Evolutionary conservation across 116 monocot genomes (phyloP).

Genomic region (Dioscorea cayenensis): DNA sequence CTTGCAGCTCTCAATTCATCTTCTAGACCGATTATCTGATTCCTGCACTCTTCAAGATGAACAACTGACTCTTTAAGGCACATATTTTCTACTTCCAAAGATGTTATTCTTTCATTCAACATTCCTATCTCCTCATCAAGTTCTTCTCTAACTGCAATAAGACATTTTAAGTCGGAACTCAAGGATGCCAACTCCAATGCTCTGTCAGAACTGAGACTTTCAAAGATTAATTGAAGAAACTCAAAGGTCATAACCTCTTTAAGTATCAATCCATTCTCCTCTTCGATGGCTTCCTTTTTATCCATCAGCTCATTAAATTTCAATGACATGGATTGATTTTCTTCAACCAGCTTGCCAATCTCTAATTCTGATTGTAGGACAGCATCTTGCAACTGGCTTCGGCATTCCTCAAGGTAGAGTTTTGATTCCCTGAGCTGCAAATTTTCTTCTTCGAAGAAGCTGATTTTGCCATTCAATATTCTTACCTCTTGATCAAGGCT

Average conservation of each 20-base stretch:
- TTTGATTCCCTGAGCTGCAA: neutral
- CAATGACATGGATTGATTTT: slow-evolving; percentile 22
- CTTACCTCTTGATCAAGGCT: slow-evolving; percentile 1
- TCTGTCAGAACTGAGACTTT: slow-evolving; percentile 34
- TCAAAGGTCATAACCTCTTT: slow-evolving; percentile 29
- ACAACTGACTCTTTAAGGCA: slow-evolving; percentile 31
- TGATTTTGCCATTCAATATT: slow-evolving; percentile 1
- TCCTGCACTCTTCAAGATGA: slow-evolving; percentile 34
- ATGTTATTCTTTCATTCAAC: slow-evolving; percentile 21
- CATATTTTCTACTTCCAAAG: slow-evolving; percentile 41
- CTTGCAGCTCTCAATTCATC: slow-evolving; percentile 25
- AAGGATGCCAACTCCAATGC: slow-evolving; percentile 20
- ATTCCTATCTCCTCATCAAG: slow-evolving; percentile 24
- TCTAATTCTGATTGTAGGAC: slow-evolving; percentile 21
- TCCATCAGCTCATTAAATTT: slow-evolving; percentile 15
- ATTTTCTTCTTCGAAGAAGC: slow-evolving; percentile 1
- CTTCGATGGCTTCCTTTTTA: slow-evolving; percentile 27
- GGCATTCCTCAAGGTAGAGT: neutral
- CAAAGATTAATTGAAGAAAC: slow-evolving; percentile 40
- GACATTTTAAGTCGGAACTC: slow-evolving; percentile 27
- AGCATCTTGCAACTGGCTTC: slow-evolving; percentile 15
- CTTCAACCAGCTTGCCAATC: slow-evolving; percentile 22
- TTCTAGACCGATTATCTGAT: slow-evolving; percentile 23
- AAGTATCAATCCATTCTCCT: slow-evolving; percentile 29
- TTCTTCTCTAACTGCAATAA: slow-evolving; percentile 17